Evolutionary conservation across 148 eudicot species (phyloP).

Genomic region (Cornus suecica): DNA sequence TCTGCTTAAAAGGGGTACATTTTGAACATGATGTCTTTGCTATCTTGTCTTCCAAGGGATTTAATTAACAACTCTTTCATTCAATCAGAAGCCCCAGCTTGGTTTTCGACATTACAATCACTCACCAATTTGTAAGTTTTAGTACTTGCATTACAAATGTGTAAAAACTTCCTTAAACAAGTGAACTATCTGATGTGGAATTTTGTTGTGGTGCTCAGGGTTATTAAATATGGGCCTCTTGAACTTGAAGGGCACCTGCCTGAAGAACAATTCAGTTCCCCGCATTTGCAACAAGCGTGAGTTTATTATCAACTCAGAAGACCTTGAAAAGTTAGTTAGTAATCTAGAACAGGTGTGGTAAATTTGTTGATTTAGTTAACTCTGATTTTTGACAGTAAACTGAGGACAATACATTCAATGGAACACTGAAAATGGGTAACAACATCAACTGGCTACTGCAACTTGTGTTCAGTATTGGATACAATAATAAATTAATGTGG

Average conservation of each 20-base stretch:
- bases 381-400: not conserved
- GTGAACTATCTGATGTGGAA: not conserved
- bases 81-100: constrained; percentile 67
- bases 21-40: not conserved
- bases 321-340: not conserved
- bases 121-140: constrained; percentile 81
- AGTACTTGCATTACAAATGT: not conserved
- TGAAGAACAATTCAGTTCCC: constrained; percentile 49
- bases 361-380: too few species aligned
- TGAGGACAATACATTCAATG: constrained; percentile 37
- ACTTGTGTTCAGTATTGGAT: constrained; percentile 64
- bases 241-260: constrained; percentile 72
- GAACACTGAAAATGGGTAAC: constrained; percentile 63
- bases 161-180: not conserved
- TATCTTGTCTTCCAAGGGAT: constrained; percentile 49
- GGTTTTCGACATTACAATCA: constrained; percentile 71
- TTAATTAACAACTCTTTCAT: constrained; percentile 77
- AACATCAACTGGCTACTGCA: constrained; percentile 62
- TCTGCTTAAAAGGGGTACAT: not conserved
- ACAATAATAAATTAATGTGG: constrained; percentile 65
- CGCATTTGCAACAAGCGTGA: constrained; percentile 73
- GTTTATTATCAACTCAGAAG: constrained; percentile 7
- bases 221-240: constrained; percentile 65
- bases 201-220: constrained; percentile 36
- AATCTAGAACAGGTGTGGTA: too few species aligned